A percentile compares a stretch with the other conserved stretches of the same genome.
phyloP scores from a whole-genome alignment of 345 rosid species.

The Citrus mangshanensis region DNA sequence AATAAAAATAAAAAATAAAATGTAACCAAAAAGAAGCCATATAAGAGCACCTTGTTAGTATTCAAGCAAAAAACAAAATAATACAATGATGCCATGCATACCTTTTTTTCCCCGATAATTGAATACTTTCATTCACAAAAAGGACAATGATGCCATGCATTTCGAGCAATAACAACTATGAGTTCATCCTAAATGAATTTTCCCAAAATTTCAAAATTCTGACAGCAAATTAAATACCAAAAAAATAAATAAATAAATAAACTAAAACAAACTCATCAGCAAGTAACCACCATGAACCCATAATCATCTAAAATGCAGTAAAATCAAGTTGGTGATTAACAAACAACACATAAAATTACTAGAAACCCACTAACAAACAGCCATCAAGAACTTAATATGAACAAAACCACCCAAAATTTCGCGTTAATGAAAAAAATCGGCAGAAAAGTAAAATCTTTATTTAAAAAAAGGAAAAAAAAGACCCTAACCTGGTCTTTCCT shows the following conservation, averaged over 20 bases:
- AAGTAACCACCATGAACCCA: not conserved
- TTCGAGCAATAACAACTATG: not conserved
- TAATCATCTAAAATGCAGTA: not conserved
- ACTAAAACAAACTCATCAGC: not conserved
- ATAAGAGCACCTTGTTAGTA: not conserved
- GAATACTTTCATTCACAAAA: not conserved
- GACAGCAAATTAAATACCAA: not conserved
- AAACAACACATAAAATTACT: not conserved
- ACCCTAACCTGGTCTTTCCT: conserved; percentile 58
- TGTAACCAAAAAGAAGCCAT: not conserved
- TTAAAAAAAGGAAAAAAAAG: not conserved
- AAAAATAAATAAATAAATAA: not conserved
- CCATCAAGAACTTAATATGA: not conserved
- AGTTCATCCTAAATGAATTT: no score
- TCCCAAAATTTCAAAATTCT: not conserved
- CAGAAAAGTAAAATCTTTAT: not conserved
- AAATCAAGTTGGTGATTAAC: not conserved
- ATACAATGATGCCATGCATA: not conserved
- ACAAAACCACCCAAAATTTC: not conserved
- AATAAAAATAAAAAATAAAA: not conserved
- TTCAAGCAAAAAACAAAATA: not conserved
- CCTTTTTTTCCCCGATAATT: not conserved
- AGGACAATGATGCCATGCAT: not conserved
- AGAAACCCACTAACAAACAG: not conserved
- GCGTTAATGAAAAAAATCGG: not conserved